Evolutionary conservation across 2,329 filamentous ascomycete genomes (phyloP).

Genomic region (Canariomyces notabilis): DNA sequence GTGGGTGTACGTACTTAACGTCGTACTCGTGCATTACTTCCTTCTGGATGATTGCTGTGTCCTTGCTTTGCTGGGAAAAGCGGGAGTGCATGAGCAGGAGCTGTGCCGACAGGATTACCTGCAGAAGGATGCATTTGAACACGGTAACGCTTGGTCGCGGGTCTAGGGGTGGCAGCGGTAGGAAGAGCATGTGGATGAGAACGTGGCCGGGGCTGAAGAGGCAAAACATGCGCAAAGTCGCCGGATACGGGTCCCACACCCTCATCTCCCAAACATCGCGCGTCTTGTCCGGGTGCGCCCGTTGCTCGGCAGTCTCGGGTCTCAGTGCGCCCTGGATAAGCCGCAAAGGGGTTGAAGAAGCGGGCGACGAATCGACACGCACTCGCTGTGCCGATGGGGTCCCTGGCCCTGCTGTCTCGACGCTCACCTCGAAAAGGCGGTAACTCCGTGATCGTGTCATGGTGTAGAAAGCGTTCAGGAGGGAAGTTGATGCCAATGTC

Average conservation of each 20-base stretch:
- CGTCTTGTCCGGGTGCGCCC: constrained; percentile 74
- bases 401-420: constrained; percentile 62
- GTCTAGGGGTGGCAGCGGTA: constrained; percentile 72
- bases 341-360: constrained; percentile 70
- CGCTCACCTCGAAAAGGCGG: constrained; percentile 80
- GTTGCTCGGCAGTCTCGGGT: constrained; percentile 67
- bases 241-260: constrained; percentile 87
- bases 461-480: constrained; percentile 73
- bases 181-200: constrained; percentile 81
- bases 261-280: constrained; percentile 92
- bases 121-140: constrained; percentile 73
- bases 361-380: constrained; percentile 77
- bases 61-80: constrained; percentile 81
- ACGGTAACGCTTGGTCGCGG: constrained; percentile 80
- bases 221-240: constrained; percentile 77
- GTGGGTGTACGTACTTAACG: constrained; percentile 88
- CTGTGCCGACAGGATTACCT: constrained; percentile 69
- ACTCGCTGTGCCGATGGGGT: constrained; percentile 88
- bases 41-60: constrained; percentile 76
- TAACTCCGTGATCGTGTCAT: constrained; percentile 80
- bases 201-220: constrained; percentile 91
- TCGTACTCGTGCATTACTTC: constrained; percentile 96
- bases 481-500: constrained; percentile 60
- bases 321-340: constrained; percentile 66
- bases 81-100: constrained; percentile 66